Conservation (phyloP, 2,329 filamentous ascomycete species). For the Bipolaris oryzae region DNA sequence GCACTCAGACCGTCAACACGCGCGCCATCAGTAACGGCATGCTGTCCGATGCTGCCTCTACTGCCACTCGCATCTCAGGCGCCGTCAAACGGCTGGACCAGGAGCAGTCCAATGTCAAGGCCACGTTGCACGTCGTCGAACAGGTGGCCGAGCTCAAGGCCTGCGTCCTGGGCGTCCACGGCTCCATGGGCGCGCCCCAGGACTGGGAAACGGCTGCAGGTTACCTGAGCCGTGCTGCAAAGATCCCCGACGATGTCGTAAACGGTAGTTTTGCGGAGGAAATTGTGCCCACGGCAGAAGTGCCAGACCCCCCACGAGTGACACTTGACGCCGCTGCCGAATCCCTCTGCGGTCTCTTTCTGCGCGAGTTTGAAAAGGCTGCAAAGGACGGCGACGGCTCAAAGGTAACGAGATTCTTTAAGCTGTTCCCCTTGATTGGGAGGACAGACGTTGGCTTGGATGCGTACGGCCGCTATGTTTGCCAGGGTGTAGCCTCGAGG, state of each 20-base stretch:
- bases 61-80: slow-evolving; percentile 81
- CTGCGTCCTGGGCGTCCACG: slow-evolving; percentile 90
- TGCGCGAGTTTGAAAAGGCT: slow-evolving; percentile 94
- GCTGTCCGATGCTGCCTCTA: slow-evolving; percentile 84
- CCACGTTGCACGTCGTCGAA: slow-evolving; percentile 89
- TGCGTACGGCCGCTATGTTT: slow-evolving; percentile 95
- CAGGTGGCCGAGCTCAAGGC: slow-evolving; percentile 97
- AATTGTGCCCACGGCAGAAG: slow-evolving; percentile 93
- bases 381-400: slow-evolving; percentile 84
- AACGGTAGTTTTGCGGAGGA: slow-evolving; percentile 85
- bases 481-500: slow-evolving; percentile 85
- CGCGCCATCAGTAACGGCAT: slow-evolving; percentile 87
- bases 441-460: slow-evolving; percentile 87
- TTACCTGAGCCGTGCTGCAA: slow-evolving; percentile 82
- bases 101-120: slow-evolving; percentile 89
- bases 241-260: slow-evolving; percentile 79
- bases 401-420: slow-evolving; percentile 95
- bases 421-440: slow-evolving; percentile 93
- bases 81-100: slow-evolving; percentile 87
- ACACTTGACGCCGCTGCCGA: slow-evolving; percentile 88
- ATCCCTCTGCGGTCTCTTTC: slow-evolving; percentile 85
- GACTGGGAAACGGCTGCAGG: slow-evolving; percentile 97
- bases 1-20: slow-evolving; percentile 82
- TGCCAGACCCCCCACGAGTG: slow-evolving; percentile 85
- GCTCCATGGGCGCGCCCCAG: slow-evolving; percentile 95